phyloP scores from a whole-genome alignment of 164 flowering plant genomes.

The Malania oleifera region DNA sequence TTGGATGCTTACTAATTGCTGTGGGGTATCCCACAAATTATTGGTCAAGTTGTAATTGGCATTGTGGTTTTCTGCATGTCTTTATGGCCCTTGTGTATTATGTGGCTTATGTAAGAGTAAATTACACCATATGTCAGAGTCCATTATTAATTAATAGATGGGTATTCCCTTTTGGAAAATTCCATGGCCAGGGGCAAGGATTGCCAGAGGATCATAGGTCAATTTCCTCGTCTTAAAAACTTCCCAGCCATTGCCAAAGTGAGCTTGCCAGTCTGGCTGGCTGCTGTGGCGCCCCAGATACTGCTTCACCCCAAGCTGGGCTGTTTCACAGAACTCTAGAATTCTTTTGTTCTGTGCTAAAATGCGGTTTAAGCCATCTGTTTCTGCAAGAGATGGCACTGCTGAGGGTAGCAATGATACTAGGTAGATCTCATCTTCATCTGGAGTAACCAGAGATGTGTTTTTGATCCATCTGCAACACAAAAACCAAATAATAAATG shows the following conservation, averaged over 20 bases:
- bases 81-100: background rate
- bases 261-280: conserved; percentile 67
- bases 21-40: background rate
- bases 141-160: conserved; percentile 19
- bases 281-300: conserved; percentile 72
- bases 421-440: conserved; percentile 72
- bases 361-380: conserved; percentile 49
- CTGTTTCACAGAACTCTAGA: conserved; percentile 46
- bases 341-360: conserved; percentile 51
- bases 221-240: conserved; percentile 56
- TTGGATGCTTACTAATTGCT: conserved; percentile 5
- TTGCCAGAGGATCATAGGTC: conserved; percentile 74
- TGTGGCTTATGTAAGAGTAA: conserved; percentile 4
- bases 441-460: conserved; percentile 80
- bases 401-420: conserved; percentile 81
- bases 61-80: background rate
- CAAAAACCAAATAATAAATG: too few relatives aligned
- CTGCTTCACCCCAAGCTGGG: conserved; percentile 55
- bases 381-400: conserved; percentile 49
- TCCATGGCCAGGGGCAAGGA: conserved; percentile 88
- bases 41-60: conserved; percentile 7
- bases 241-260: conserved; percentile 84
- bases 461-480: conserved; percentile 74
- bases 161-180: conserved; percentile 54
- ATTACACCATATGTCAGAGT: conserved; percentile 1